Evolutionary conservation across 2,329 filamentous ascomycete species (phyloP), one percentile per base, ranked within the genome.

Genomic region (Pseudomassariella vexata): DNA sequence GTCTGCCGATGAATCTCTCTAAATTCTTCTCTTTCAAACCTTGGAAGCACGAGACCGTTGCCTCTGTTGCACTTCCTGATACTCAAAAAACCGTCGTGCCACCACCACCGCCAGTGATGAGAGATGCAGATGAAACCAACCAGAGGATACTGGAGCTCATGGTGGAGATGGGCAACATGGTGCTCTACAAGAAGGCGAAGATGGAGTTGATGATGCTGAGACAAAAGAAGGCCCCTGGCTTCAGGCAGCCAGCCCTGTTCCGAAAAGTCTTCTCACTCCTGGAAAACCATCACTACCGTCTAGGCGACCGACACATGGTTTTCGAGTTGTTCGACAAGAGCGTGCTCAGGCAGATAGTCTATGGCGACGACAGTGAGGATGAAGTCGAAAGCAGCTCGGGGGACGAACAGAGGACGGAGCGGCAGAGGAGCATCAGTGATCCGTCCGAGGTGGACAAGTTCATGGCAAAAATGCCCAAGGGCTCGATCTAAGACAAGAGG

Each of bases 311-410:
- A 40, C 81, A 90, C 27, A 89, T 95, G 60, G 84, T 95, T 21
- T 80, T 96, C 38, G 92, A 96, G 53, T 63, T 98, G 15, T 98
- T 98, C 49, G 90, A 96, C 50, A 92, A 90, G 60, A 81, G 76
- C 37, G 85, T 96, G 25, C 70, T 96, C 60, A 72, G 88, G 41
- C 76, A 78, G 43, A 85, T 95, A 38, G 84, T 98, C 9, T 79
- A 94, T 36, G 80, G 84, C 31, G 82, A 85, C 21, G 60, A 59
- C 18, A 59, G 53, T 9, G 56, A 54, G 18, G 58, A 65, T 9
- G 63, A 65, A 27, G 42, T 45, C 25, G 56, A 53, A 12, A 55
- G 52, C 28, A 63, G 66, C 34, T 72, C 67, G 10, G 66, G 62
- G 1, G 70, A 69, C 29, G 69, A 74, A 40, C 62, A 62, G 45